Evolutionary conservation across 2,329 filamentous ascomycete genomes (phyloP), one percentile per base, ranked within the genome.

Genomic region (Fusarium zealandicum): DNA sequence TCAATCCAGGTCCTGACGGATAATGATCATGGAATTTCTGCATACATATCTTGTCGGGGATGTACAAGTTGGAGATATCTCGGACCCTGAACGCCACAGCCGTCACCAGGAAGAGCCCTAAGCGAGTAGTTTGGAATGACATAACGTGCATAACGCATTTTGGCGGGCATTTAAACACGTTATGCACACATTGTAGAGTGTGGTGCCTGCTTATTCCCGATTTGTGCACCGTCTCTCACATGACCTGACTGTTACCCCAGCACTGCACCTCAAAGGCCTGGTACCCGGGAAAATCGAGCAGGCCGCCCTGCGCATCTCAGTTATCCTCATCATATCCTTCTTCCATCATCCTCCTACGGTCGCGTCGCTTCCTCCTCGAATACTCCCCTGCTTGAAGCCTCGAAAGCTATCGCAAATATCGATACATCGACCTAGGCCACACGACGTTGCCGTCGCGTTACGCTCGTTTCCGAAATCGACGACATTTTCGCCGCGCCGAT

Each of bases 141-240:
- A 42, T 18, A 33, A 39, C 14, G 33, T 42, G 36, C 39, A 43
- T 45, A 39, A 41, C 20, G 9, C 32, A 11, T 36, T 7, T 41
- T 48, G 40, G 36, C 16, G 13, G 33, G 22, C 12, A 45, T 36
- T 16, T 22, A 32, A 27, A 27, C 33, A 25, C 27, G 14, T 39
- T 57, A 18, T 49, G 57, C 31, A 32, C 13, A 2, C 30, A 16
- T 33, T 42, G 25, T 27, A 28, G 31, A 36, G 22, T 32, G 28
- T 27, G n/a, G 20, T 33, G 17, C 8, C 18, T 12, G 2, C 43
- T 52, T 43, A 13, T 45, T 46, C 49, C n/a, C 54, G 56, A 27
- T 36, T 63, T 62, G 65, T 71, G 69, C 71, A 48, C 56, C 3
- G 27, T 25, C 31, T 49, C 64, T 72, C 70, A 72, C 68, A 72